These are phyloP conservation scores for Candida sp. DNA, from an alignment of 1,139 yeast genomes.

Conservation along the genomic window DNA sequence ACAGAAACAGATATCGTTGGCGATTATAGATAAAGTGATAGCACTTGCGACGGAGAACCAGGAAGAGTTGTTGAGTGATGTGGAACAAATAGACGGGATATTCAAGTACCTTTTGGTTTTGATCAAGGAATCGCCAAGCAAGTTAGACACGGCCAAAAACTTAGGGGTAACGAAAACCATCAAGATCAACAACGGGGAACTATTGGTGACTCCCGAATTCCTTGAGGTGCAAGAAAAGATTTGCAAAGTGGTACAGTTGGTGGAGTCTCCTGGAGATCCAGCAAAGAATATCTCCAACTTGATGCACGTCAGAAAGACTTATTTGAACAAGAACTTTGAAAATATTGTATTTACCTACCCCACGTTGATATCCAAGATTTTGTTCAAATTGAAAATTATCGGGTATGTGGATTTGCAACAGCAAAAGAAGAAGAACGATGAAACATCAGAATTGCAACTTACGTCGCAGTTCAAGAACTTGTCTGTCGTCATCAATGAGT, in stretches of 20 bases:
- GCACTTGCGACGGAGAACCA: constrained; percentile 14
- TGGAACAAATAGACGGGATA: constrained; percentile 46
- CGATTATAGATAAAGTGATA: constrained; percentile 44
- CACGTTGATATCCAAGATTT: constrained; percentile 63
- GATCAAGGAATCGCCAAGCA: constrained; percentile 32
- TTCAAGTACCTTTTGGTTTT: constrained; percentile 47
- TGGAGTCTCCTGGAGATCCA: constrained; percentile 52
- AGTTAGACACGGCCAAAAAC: constrained; percentile 36
- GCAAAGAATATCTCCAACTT: constrained; percentile 56
- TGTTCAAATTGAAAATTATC: constrained; percentile 62
- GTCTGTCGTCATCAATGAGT: constrained; percentile 72
- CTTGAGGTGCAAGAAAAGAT: constrained; percentile 68
- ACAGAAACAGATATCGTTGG: constrained; percentile 45
- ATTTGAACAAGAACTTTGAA: constrained; percentile 56
- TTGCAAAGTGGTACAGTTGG: constrained; percentile 70
- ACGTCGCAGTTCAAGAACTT: constrained; percentile 70
- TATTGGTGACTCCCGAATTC: constrained; percentile 37
- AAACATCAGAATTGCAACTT: constrained; percentile 29
- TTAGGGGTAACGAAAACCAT: constrained; percentile 42
- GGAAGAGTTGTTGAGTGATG: constrained; percentile 22
- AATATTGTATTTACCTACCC: constrained; percentile 75
- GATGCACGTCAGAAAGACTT: constrained; percentile 56
- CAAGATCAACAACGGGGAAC: constrained; percentile 34
- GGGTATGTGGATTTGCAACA: constrained; percentile 31
- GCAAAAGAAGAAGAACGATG: constrained; percentile 12